Evolutionary conservation across 2,329 filamentous ascomycete genomes (phyloP), one percentile per base, ranked within the genome.

Genomic region (Cercospora sp.): DNA sequence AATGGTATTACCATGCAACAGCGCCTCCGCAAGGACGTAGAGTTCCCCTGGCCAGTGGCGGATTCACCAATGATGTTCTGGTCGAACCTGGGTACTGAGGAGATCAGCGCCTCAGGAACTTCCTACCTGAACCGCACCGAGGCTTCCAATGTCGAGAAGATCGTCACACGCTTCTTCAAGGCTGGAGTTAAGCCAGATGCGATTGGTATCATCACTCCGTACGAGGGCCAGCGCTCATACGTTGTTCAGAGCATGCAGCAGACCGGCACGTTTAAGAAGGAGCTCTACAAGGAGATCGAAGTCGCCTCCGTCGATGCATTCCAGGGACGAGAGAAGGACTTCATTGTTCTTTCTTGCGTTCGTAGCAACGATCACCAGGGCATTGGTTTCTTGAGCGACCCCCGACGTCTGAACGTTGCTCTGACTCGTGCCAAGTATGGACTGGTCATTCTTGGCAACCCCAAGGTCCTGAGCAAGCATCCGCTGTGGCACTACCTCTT

Each of bases 1-100:
- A 99, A 99, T 74, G 95, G 95, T 77, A 92, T 99, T 58, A 97
- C 94, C 0, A 91, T 91, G 78, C 90, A 92, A 73, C 91, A 97
- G 77, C 90, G 95, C 69, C 86, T 98, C 71, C 90, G 94, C 70
- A 91, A 91, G 72, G 94, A 99, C 75, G 93, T 99, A 30, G 95
- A 99, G 80, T 99, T 99, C 79, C 95, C 95, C 12, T 99, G 95
- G 95, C 95, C 95, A 2, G 92, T 97, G 32, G 88, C 85, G 21
- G 94, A 98, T 78, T 93, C 90, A 74, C 95, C 95, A 3, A 99
- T 99, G 95, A 98, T 98, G 95, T 99, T 99, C 83, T 99, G 95
- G 95, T 97, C 93, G 28, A 99, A 99, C 79, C 84, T 97, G 65
- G 95, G 95, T 69, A 97, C 96, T 69, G 95, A 99, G 80, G 95